Evolutionary conservation across 495 filamentous ascomycete species (phyloP), one percentile per base, ranked within the genome.

Genomic region (Daldinia caldariorum): DNA sequence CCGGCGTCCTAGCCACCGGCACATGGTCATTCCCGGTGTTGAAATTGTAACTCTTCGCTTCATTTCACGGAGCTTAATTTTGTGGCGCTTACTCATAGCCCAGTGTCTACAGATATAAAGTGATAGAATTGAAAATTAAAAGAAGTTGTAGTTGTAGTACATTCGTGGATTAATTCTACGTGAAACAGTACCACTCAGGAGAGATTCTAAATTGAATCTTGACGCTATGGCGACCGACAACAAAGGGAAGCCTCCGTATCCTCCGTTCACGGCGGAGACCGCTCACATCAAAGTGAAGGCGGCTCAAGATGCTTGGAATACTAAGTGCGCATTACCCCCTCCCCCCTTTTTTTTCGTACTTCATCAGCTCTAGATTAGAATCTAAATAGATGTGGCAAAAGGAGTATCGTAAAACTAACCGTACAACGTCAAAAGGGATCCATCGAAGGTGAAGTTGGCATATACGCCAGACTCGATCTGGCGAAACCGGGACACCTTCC

Each of bases 241-340:
- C 31, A 57, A 73, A 38, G 69, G 64, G 58, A 76, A 55, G 63
- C 80, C 78, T 7, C 84, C 84, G 1, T 85, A 85, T 54, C 93
- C 94, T n/a, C 94, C 92, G 1, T 96, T 96, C 80, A 95, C 91
- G 4, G 79, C 79, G 29, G 88, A 91, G 70, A 91, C 89, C 0
- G 93, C 93, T 4, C 80, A 80, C 26, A 79, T 85, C 61, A 97
- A 97, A 76, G 93, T 97, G 64, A 97, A 97, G 79, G 88, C 88
- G 6, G 93, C 90, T 0, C 94, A 97, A 79, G 83, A 90, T 65
- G 83, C 92, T 16, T 97, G 93, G 94, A 97, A 97, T 74, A 92
- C 91, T 2, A 87, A 83, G 89, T 92, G 77, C 75, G 78, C 16
- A n/a, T 37, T 35, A 61, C 18, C 18, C 5, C 10, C 20, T 38